These are phyloP conservation scores for Fusarium hainanense DNA, from an alignment of 2,329 filamentous ascomycete genomes.

Conservation along the genomic window DNA sequence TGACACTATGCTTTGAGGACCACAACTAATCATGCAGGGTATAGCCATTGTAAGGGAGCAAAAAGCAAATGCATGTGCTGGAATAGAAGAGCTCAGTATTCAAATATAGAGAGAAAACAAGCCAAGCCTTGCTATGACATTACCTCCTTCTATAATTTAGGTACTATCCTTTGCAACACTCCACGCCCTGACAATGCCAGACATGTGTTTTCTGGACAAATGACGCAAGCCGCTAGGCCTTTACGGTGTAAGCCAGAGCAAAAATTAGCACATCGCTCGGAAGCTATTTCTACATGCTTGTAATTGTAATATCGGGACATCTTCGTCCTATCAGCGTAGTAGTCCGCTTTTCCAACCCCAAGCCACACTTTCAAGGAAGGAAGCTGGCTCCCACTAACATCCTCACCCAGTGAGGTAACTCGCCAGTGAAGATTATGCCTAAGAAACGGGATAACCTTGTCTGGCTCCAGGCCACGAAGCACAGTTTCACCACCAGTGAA, in stretches of 20 bases:
- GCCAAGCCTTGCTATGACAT: no score
- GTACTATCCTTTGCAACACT: no score
- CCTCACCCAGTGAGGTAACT: background rate
- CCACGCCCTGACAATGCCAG: no score
- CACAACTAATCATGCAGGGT: no score
- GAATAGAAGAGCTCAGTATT: no score
- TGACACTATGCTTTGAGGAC: no score
- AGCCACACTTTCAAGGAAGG: slow-evolving; percentile 1
- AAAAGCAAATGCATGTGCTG: no score
- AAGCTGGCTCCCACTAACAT: background rate
- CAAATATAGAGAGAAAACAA: no score
- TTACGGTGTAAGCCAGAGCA: background rate
- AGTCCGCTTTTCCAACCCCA: background rate
- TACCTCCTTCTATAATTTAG: no score
- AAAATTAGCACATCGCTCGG: background rate
- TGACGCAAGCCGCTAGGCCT: background rate
- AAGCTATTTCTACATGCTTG: background rate
- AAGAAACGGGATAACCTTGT: background rate
- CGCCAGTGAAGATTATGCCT: slow-evolving; percentile 3
- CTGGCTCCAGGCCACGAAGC: background rate
- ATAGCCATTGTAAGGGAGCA: no score
- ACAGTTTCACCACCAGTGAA: background rate
- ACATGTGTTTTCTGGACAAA: background rate
- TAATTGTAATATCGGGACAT: slow-evolving; percentile 1
- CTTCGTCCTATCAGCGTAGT: background rate